These are phyloP conservation scores for Flaveria brownii DNA, from an alignment of 129 eudicot genomes.

Conservation along the genomic window DNA sequence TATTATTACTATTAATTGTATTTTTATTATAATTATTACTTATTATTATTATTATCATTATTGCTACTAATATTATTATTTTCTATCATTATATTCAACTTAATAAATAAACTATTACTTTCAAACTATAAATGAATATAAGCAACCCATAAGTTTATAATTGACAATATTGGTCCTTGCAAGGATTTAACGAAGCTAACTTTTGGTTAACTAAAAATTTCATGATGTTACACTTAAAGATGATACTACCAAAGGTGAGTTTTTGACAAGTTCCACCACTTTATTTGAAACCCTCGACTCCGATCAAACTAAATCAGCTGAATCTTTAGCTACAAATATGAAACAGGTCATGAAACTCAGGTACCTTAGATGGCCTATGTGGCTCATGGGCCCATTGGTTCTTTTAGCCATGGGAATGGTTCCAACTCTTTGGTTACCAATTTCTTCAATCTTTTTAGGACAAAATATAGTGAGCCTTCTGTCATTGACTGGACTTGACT, in stretches of 20 bases:
- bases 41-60: no score
- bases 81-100: no score
- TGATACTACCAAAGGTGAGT: slow-evolving; percentile 43
- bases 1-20: no score
- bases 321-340: slow-evolving; percentile 29
- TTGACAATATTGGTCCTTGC: no score
- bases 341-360: slow-evolving; percentile 37
- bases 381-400: slow-evolving; percentile 78
- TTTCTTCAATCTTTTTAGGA: slow-evolving; percentile 82
- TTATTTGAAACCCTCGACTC: slow-evolving; percentile 63
- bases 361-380: slow-evolving; percentile 74
- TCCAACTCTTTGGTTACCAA: slow-evolving; percentile 87
- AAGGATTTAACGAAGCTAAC: no score
- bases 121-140: no score
- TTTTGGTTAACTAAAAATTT: no score
- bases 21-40: no score
- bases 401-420: slow-evolving; percentile 86
- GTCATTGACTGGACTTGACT: slow-evolving; percentile 83
- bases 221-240: slow-evolving; percentile 25
- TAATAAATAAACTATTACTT: no score
- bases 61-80: no score
- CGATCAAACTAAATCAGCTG: slow-evolving; percentile 35
- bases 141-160: no score
- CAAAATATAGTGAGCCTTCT: slow-evolving; percentile 82
- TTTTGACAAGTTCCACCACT: slow-evolving; percentile 42